These are phyloP conservation scores for Suillus fuscotomentosus DNA, from an alignment of 768 basidiomycete genomes.

Conservation along the genomic window DNA sequence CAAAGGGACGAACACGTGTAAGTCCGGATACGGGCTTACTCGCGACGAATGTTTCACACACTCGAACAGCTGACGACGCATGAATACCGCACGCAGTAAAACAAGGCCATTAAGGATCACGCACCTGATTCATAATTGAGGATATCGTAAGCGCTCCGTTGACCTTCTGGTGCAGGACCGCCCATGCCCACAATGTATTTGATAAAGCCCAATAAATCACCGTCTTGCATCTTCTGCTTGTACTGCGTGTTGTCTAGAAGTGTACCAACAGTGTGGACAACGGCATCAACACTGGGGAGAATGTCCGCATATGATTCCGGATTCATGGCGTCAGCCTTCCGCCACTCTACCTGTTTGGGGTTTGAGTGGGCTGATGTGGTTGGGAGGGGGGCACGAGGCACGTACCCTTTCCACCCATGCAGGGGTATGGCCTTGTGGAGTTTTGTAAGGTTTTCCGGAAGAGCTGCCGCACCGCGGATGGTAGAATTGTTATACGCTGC, in stretches of 20 bases:
- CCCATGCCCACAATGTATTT: constrained; percentile 45
- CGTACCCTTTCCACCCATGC: constrained; percentile 79
- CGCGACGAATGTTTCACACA: constrained; percentile 73
- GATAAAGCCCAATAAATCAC: constrained; percentile 52
- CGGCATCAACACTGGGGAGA: constrained; percentile 64
- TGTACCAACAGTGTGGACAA: constrained; percentile 93
- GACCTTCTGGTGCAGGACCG: constrained; percentile 50
- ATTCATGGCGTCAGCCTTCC: constrained; percentile 75
- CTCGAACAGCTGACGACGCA: constrained; percentile 53
- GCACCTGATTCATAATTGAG: constrained; percentile 90
- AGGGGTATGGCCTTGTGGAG: constrained; percentile 88
- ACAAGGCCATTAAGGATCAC: constrained; percentile 25
- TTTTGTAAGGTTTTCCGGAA: constrained; percentile 81
- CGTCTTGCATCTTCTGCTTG: constrained; percentile 67
- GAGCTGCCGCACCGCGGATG: constrained; percentile 47
- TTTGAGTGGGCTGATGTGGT: constrained; percentile 11
- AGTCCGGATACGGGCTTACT: constrained; percentile 35
- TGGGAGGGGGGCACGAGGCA: constrained; percentile 12
- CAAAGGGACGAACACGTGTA: constrained; percentile 59
- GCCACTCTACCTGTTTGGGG: constrained; percentile 76
- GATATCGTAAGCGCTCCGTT: constrained; percentile 61
- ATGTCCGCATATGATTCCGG: constrained; percentile 72
- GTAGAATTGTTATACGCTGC: neutral
- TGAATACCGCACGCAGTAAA: constrained; percentile 12
- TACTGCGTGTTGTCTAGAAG: constrained; percentile 81